Evolutionary conservation across 257 asterid species (phyloP), one percentile per base, ranked within the genome.

Genomic region (Solanum dulcamara): DNA sequence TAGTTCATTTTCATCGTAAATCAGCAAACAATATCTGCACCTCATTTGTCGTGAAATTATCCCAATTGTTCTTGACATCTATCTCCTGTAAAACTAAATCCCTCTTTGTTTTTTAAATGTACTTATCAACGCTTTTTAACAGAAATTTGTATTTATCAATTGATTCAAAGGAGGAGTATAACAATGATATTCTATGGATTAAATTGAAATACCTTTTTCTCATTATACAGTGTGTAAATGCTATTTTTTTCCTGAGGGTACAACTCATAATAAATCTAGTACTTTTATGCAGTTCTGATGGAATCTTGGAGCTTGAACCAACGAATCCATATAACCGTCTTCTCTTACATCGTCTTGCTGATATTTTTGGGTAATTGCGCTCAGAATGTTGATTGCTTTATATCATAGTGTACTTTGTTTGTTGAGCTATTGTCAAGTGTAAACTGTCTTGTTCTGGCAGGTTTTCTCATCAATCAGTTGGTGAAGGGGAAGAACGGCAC

Each of bases 321-420:
- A 94, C 90, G 94, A 91, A 92, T 90, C 85, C 98, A 48, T 96
- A 96, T 90, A 85, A 86, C 85, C 99, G 99, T 81, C 92, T 93
- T 88, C 95, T 96, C 42, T 83, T 93, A 62, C 99, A 96, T 89
- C 99, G 97, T 72, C 97, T 94, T 90, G 98, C 99, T 86, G 98
- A 96, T 81, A 91, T 96, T 83, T 96, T 92, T 55, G 99, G 97
- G 99, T 95, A 90, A 84, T 10, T 48, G 44, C 42, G 48, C 55
- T 79, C 30, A 18, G 83, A 17, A 48, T 48, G 83, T 79, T 79
- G 83, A 30, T 79, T 30, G 4, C 30, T 17, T 28, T 18, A 79
- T 28, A 79, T 48, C 30, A 30, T 79, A 30, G 64, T 9, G 44
- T 17, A 77, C 11, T 70, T 70, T 1, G 30, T 12, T 70, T 30